phyloP scores from a whole-genome alignment of 306 rosid genomes.

The Inga laurina region DNA sequence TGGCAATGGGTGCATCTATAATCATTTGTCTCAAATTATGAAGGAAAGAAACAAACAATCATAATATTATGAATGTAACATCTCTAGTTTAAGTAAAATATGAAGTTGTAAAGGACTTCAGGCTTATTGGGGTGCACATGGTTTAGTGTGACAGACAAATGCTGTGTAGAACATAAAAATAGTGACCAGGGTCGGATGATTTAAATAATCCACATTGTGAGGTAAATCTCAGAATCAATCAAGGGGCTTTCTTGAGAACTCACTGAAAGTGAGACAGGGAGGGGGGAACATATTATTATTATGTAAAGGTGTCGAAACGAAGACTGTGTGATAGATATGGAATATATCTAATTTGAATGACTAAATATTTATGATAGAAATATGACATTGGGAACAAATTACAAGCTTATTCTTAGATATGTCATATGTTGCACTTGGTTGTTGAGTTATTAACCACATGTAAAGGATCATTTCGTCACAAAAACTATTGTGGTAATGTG shows the following conservation, averaged over 20 bases:
- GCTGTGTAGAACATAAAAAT: not conserved
- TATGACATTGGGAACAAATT: not conserved
- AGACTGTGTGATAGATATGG: not conserved
- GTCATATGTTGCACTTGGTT: not conserved
- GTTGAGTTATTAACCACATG: not conserved
- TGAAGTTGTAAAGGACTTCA: not conserved
- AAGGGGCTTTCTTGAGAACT: not conserved
- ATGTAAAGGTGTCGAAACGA: not conserved
- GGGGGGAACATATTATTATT: not conserved
- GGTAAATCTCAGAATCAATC: not conserved
- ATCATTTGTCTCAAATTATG: not conserved
- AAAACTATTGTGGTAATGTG: not conserved
- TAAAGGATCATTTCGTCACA: not conserved
- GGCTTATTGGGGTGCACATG: not conserved
- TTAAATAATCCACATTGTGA: not conserved
- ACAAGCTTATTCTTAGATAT: not conserved
- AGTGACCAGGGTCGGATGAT: not conserved
- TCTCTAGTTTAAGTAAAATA: not conserved
- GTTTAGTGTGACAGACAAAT: not conserved
- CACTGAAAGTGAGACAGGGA: not conserved
- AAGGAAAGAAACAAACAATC: not conserved
- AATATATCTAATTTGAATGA: not conserved
- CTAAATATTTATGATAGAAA: not conserved
- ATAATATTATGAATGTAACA: not conserved
- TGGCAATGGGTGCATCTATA: not conserved